Base-by-base conservation (phyloP, 192 early-diverging fungal genomes). In the Rhizophagus sp. region DNA sequence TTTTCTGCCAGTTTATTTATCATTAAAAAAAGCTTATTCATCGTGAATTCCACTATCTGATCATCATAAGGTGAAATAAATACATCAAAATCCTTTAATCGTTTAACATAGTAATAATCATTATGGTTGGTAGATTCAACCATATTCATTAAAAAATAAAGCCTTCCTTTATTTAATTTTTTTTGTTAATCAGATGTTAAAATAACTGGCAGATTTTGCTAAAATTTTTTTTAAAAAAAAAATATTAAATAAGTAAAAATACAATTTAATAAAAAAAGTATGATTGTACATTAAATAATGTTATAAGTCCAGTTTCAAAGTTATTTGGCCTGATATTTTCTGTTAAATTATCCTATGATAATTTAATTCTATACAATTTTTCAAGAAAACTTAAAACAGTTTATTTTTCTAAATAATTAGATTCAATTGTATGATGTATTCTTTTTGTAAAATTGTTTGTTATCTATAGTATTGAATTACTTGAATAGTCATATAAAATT, bases 401-500 rank as follows among this genome's bases (percentile, higher is more conserved):
- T 33, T 75, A 15, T 33, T 75, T 75, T 50, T 0, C 47, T 33
- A 30, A 64, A 6, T 62, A 76, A 36, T 36, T 24, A 22, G 25
- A 76, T 76, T 76, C 61, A 76, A 76, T 62, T 36, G 74, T 76
- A 39, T 3, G 3, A 57, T 62, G 44, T 13, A 75, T 75, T 75
- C 30, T 30, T 33, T 75, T 30, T 27, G 34, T 76, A 64, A 61
- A 76, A 41, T 76, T 76, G 12, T 76, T 76, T 3, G 62, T 76
- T 6, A 36, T 64, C n/a, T 2, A 62, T 63, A 5, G 19, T 61
- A 62, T 64, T 76, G 19, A n/a, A 49, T 76, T 50, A 62, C 1
- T 13, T 49, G 47, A 49, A 49, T 25, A 34, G 22, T 22, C 1
- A 63, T 62, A 30, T 47, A 27, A 39, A 76, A 36, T 22, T n/a